Evolutionary conservation across 768 basidiomycete genomes (phyloP).

Genomic region (Hygrocybe punicea): DNA sequence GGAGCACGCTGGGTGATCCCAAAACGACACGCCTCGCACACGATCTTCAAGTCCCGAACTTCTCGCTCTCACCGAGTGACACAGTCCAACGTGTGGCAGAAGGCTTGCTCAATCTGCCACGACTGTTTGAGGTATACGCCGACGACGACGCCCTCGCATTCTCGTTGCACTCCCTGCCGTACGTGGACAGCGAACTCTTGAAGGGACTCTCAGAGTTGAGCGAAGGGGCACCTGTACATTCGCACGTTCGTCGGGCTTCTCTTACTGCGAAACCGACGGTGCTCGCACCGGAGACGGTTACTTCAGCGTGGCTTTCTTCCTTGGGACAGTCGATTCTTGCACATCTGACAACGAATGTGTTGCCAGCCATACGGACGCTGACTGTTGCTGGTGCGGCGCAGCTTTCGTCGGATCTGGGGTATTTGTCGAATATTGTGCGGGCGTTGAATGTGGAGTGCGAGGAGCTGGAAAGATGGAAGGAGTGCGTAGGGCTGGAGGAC

Average conservation of each 20-base stretch:
- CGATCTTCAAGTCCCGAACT: constrained; percentile 77
- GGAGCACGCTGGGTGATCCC: constrained; percentile 55
- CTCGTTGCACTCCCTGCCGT: constrained; percentile 78
- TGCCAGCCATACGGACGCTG: constrained; percentile 69
- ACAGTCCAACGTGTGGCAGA: constrained; percentile 87
- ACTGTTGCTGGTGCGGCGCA: constrained; percentile 72
- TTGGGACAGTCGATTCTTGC: constrained; percentile 78
- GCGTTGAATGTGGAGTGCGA: constrained; percentile 87
- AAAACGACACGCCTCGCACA: constrained; percentile 44
- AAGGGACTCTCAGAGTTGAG: constrained; percentile 45
- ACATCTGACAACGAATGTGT: constrained; percentile 63
- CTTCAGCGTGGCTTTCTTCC: constrained; percentile 88
- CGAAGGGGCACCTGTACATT: constrained; percentile 25
- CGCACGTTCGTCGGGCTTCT: constrained; percentile 27
- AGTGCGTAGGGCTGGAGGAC: constrained; percentile 61
- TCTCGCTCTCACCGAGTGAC: constrained; percentile 89
- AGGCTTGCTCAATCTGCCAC: constrained; percentile 88
- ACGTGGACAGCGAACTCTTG: constrained; percentile 55
- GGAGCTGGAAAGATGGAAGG: constrained; percentile 78
- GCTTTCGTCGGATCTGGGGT: constrained; percentile 80
- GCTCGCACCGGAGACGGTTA: constrained; percentile 74
- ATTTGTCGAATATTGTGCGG: constrained; percentile 84
- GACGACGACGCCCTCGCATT: constrained; percentile 88
- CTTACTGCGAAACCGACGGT: constrained; percentile 31
- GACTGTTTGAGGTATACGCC: constrained; percentile 92